Percentiles rank a stretch among this genome's conserved stretches.
Evolutionary conservation across 192 early-diverging fungal genomes (phyloP).

Genomic region (Linnemannia exigua): DNA sequence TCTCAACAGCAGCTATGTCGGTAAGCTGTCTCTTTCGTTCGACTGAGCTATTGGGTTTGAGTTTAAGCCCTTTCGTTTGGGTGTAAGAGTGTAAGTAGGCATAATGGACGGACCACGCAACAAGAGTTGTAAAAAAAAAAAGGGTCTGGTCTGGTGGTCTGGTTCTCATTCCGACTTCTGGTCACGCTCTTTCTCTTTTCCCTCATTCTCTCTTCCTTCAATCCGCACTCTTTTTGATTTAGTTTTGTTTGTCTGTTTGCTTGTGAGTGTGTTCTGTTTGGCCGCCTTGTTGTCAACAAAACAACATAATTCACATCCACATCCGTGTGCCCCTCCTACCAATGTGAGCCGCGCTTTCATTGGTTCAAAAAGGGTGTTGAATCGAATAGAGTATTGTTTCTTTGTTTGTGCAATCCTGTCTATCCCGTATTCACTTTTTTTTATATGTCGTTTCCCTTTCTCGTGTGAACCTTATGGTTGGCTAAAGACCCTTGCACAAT

Average conservation of each 20-base stretch:
- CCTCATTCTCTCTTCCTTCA: not conserved
- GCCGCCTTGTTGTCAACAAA: too few relatives aligned
- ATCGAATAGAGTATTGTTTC: not conserved
- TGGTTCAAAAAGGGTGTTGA: not conserved
- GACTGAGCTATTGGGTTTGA: too few relatives aligned
- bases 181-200: not conserved
- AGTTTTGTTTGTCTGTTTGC: too few relatives aligned
- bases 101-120: not conserved
- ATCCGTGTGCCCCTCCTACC: not conserved
- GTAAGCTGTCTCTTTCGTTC: not conserved
- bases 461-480: too few relatives aligned
- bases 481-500: not conserved
- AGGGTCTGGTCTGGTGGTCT: not conserved
- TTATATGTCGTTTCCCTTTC: too few relatives aligned
- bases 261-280: too few relatives aligned
- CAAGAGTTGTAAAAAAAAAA: not conserved
- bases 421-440: not conserved
- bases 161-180: not conserved
- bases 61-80: too few relatives aligned
- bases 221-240: not conserved
- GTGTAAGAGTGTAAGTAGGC: too few relatives aligned
- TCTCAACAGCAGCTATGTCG: not conserved
- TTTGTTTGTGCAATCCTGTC: not conserved
- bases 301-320: not conserved
- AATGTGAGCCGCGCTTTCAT: not conserved